Evolutionary conservation across 805 yeast genomes (phyloP), one percentile per base, ranked within the genome.

Genomic region (Candida ponderosae): DNA sequence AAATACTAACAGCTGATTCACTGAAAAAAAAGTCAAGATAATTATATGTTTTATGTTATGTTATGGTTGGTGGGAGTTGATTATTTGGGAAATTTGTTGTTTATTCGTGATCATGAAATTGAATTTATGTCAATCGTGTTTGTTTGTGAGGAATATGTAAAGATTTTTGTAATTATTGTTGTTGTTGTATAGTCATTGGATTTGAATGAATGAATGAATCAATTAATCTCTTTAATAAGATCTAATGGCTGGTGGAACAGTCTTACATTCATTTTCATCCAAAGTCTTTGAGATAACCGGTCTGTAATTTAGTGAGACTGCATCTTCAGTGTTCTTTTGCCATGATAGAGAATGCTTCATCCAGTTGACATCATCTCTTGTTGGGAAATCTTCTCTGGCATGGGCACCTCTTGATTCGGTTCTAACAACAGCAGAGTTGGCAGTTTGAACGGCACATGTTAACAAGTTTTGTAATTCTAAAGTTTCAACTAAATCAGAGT

Each of bases 321-420:
- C 71, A 32, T 74, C 90, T 54, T 90, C 94, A 43, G 71, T 70
- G 20, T 66, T 60, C 40, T 64, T 56, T 72, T 93, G 97, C 88
- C 93, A 90, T 36, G 97, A 86, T 59, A 90, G 70, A 35, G 97
- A 74, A 68, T 90, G 98, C 72, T 90, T 93, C 90, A 86, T 87
- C 98, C 98, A 90, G 74, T 88, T 72, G 39, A 60, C 88, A 62
- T 90, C 98, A 60, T 90, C 96, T 78, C 98, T 87, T 45, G 78
- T 80, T 56, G 95, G 97, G 70, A 66, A 89, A 65, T 90, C 98
- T 66, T 90, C 98, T 73, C 97, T 83, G 41, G 98, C 97, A 60
- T 90, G 98, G 35, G 98, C 97, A 70, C 98, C 98, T 73, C 98
- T 86, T 29, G 97, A 88, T 70, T 90, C 98, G 57, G 73, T 81